Evolutionary conservation across 1,139 yeast species (phyloP), one percentile per base, ranked within the genome.

Genomic region (Yamadazyma triangularis): DNA sequence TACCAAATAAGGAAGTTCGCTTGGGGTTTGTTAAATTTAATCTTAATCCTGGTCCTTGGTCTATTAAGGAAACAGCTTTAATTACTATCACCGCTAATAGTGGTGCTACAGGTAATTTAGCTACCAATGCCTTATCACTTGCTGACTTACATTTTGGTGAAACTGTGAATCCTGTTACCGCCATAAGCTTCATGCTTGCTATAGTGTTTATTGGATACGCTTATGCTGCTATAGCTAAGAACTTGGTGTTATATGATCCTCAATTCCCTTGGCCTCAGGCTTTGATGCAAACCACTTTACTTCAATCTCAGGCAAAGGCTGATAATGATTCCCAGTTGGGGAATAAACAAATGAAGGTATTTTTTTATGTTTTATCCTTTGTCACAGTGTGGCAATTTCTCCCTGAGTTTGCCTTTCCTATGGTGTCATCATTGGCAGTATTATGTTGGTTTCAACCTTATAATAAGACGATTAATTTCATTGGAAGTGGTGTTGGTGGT

Each of bases 191-290:
- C 39, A 67, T 67, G 73, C 63, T 63, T 53, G 56, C 71, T 7
- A 67, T 66, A 25, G 72, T 65, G 11, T 64, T 68, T 44, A 56
- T 64, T n/a, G 73, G 74, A 2, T 68, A 66, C 37, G 64, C 73
- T 0, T 66, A 60, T 40, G 71, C 70, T n/a, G 68, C 69, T 1
- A 57, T 68, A 26, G 70, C 70, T 6, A 58, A 63, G 39, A 48
- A 52, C 29, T 50, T 66, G 31, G 55, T 67, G n/a, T 41, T 66
- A 2, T 64, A 64, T 35, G 71, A 66, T 35, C 67, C 70, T 0
- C 60, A 60, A 26, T 65, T 63, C 34, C 45, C 58, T 6, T 68
- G 73, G 71, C 73, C 73, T 0, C 60, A 64, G 35, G 68, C 73
- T 2, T 47, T 68, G 35, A 67, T 68, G 74, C 73, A 68, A 38